Evolutionary conservation across 2,329 filamentous ascomycete species (phyloP), one percentile per base, ranked within the genome.

Genomic region (Cladosporium sp.): DNA sequence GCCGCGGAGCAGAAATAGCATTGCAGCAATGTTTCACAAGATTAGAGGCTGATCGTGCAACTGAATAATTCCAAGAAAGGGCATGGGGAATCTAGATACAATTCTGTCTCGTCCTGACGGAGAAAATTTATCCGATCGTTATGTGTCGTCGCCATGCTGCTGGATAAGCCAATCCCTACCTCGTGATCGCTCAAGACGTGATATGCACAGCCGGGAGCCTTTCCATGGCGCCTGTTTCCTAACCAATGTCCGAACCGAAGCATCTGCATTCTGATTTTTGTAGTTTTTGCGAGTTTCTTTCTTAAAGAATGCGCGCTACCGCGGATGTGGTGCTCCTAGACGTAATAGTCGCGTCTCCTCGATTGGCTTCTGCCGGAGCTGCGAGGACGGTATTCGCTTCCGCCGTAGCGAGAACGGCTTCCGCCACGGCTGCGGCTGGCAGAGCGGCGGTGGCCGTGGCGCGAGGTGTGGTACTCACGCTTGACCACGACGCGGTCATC

Each of bases 401-500:
- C 57, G 24, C 60, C 60, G 58, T 71, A 68, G 28, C 68, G 62
- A 17, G 67, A 61, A 49, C 67, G 64, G 24, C 65, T 60, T 52
- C 69, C 66, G 28, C 67, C 65, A 56, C 61, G 54, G 37, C 63
- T 65, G 34, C 67, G 63, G 57, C 68, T 67, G 19, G 61, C 57
- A 3, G 66, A 68, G 34, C 69, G 66, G n/a, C 77, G 70, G 59
- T 74, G 73, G 61, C 74, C 70, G 64, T 76, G 76, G 28, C 77
- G 74, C 22, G 72, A 74, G 59, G 68, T 71, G 64, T 78, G 76
- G 59, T 75, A 77, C 64, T 81, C 77, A 65, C 79, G 78, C 66
- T 81, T 80, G 63, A 79, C 74, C 63, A 78, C 77, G 65, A 83
- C 80, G 56, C 75, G 73, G 64, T 81, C 77, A 64, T 76, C 72